Percentiles rank a stretch among this genome's conserved stretches.
Conservation (phyloP, 495 filamentous ascomycete genomes). For the Aspergillus diversus region DNA sequence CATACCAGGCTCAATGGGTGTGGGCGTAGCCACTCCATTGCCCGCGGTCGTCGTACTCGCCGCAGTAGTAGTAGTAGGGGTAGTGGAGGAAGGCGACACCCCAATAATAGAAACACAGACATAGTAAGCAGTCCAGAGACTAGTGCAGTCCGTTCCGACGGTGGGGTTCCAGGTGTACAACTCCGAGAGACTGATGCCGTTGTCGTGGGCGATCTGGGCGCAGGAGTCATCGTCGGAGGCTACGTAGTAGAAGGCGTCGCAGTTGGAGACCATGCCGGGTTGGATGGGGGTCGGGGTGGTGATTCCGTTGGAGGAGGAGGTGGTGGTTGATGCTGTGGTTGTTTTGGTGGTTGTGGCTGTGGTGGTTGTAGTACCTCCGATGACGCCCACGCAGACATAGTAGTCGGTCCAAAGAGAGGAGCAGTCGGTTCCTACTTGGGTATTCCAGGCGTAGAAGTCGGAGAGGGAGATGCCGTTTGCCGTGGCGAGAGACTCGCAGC, state of each 20-base stretch:
- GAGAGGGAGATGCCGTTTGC: constrained; percentile 6
- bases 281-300: constrained; percentile 12
- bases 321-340: neutral
- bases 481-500: constrained; percentile 3
- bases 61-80: neutral
- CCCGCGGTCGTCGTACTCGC: too few relatives aligned
- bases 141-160: neutral
- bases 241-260: constrained; percentile 12
- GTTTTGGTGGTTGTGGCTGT: constrained; percentile 3
- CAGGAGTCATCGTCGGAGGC: constrained; percentile 6
- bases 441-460: constrained; percentile 4
- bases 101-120: constrained; percentile 10
- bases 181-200: constrained; percentile 11
- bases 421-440: constrained; percentile 12
- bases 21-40: constrained; percentile 11
- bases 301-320: neutral
- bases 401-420: constrained; percentile 4
- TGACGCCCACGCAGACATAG: constrained; percentile 2
- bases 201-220: neutral
- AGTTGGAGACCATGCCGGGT: constrained; percentile 9
- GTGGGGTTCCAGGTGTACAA: constrained; percentile 9
- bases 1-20: constrained; percentile 8
- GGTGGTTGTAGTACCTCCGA: neutral
- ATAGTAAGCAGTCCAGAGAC: constrained; percentile 13
- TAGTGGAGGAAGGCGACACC: constrained; percentile 1